Base-by-base conservation (phyloP, 805 yeast species). In the Schwanniomyces polymorphus region DNA sequence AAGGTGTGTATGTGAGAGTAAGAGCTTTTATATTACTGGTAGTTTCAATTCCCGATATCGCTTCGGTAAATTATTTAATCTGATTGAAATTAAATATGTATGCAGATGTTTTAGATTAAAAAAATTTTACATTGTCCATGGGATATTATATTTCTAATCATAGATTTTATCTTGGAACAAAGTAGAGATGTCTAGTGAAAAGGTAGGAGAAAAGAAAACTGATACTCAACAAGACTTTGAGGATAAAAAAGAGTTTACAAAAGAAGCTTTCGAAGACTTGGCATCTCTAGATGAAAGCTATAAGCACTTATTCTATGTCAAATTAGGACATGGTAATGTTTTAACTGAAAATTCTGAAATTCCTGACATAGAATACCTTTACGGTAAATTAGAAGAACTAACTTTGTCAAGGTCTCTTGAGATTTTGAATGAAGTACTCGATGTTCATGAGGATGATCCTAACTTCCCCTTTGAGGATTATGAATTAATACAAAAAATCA, bases 391-490 rank as follows among this genome's bases (percentile, higher is more conserved):
- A 16, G 65, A 61, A 34, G 44, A 45, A 8, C 18, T 65, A 11
- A 31, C 54, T 3, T 41, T 49, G 5, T 51, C 44, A 4, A 61
- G 59, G n/a, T 63, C 72, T 3, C 27, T 68, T 8, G 52, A 47
- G 6, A 59, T 67, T 35, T 61, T 69, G 38, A 56, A 61, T 40
- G 58, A 55, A 14, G 57, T 61, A 6, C 41, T 68, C 33, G 58
- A 46, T 4, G 67, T 63, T 1, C 70, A 66, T 42, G 44, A 52
- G 0, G 63, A 54, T 16, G 75, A 72, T 46, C 63, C 63, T 27
- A 71, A 71, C 46, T 59, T 66, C 46, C 68, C 68, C 3, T 43
- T 56, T 8, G 51, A 49, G 7, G 74, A 63, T 35, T 60, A 53
- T 42, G 64, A 56, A 2, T 58, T 64, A 18, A 55, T 63, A 35